A percentile compares a stretch with the other conserved stretches of the same genome.
phyloP scores from a whole-genome alignment of 768 basidiomycete genomes.

The Naematelia encephala region DNA sequence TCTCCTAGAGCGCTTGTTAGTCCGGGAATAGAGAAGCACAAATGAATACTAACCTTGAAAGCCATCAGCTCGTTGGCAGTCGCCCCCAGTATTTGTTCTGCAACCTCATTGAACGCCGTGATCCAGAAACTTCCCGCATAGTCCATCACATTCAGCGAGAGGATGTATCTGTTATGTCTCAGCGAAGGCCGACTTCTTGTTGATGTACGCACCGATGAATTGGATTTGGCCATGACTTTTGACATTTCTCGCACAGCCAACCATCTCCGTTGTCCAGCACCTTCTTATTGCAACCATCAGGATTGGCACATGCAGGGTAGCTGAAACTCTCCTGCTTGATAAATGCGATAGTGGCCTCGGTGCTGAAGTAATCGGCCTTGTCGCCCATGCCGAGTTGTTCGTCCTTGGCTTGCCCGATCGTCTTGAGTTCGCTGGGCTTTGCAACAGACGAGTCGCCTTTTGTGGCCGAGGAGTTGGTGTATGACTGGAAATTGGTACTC shows the following conservation, averaged over 20 bases:
- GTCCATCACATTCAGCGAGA: constrained; percentile 84
- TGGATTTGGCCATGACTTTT: constrained; percentile 65
- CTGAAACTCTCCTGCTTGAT: constrained; percentile 70
- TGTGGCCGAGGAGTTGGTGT: constrained; percentile 55
- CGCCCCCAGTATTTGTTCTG: constrained; percentile 69
- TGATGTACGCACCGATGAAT: constrained; percentile 68
- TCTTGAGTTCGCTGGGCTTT: constrained; percentile 68
- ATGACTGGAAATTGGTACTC: constrained; percentile 66
- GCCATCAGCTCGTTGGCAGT: constrained; percentile 71
- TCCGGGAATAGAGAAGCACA: background rate
- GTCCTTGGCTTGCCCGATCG: constrained; percentile 73
- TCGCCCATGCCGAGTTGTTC: constrained; percentile 71
- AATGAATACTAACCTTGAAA: constrained; percentile 59
- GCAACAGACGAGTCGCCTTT: constrained; percentile 40
- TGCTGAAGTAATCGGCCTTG: constrained; percentile 73
- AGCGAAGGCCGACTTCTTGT: constrained; percentile 5
- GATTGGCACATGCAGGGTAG: constrained; percentile 81
- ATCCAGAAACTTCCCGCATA: constrained; percentile 86
- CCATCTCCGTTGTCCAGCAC: constrained; percentile 63
- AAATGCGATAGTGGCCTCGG: constrained; percentile 79
- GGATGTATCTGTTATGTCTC: constrained; percentile 56
- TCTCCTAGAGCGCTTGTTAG: constrained; percentile 52
- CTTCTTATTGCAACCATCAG: constrained; percentile 80
- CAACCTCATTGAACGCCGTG: constrained; percentile 92
- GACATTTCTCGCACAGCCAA: constrained; percentile 94